Percentiles rank a stretch among this genome's conserved stretches.
Conservation (phyloP, 345 rosid species). For the Eucalyptus marginata region DNA sequence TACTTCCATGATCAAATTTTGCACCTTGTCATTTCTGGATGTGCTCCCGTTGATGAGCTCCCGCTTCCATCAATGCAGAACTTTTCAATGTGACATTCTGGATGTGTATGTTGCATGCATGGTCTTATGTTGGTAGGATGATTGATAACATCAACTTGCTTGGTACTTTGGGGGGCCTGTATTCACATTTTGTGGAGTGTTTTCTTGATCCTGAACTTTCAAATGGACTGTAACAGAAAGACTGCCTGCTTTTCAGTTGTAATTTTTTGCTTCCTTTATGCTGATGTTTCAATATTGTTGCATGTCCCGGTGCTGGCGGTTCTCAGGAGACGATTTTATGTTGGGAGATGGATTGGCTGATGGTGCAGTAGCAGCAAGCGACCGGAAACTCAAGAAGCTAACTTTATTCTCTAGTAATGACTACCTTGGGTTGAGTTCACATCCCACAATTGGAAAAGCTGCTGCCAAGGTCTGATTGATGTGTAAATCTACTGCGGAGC, state of each 20-base stretch:
- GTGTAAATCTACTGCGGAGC: background rate
- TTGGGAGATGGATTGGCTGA: slow-evolving; percentile 13
- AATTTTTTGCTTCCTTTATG: background rate
- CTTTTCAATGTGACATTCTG: background rate
- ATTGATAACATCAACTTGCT: background rate
- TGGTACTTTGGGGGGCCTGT: background rate
- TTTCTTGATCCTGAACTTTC: background rate
- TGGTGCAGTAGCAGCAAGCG: background rate
- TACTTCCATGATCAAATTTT: background rate
- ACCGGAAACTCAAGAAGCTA: slow-evolving; percentile 39
- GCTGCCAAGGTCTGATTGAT: slow-evolving; percentile 54
- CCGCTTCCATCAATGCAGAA: background rate
- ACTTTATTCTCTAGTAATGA: slow-evolving; percentile 93
- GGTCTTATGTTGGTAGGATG: background rate
- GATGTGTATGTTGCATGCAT: background rate
- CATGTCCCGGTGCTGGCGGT: background rate
- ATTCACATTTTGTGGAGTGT: background rate
- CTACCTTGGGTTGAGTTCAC: slow-evolving; percentile 88
- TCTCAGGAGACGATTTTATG: slow-evolving; percentile 49
- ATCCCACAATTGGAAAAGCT: slow-evolving; percentile 73
- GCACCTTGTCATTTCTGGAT: background rate
- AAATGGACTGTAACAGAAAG: background rate
- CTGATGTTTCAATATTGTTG: background rate
- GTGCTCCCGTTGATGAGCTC: background rate
- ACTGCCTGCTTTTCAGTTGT: background rate